phyloP scores from a whole-genome alignment of 306 rosid species.

The Potentilla sterilis region DNA sequence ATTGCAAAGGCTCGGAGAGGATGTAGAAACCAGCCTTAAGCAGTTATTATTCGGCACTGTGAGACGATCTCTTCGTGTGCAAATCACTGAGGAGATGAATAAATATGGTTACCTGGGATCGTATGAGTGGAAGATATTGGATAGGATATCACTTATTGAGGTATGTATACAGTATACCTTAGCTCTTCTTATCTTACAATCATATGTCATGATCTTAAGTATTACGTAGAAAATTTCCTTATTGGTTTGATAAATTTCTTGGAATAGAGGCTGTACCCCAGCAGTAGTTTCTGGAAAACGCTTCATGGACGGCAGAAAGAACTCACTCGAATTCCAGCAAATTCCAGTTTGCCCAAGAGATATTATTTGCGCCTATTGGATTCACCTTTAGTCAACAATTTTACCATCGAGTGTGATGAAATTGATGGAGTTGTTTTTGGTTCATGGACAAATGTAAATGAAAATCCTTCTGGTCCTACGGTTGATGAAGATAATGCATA shows the following conservation, averaged over 20 bases:
- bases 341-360: slow-evolving; percentile 47
- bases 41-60: slow-evolving; percentile 87
- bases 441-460: slow-evolving; percentile 63
- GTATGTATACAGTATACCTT: slow-evolving; percentile 37
- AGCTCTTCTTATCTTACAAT: slow-evolving; percentile 29
- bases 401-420: slow-evolving; percentile 74
- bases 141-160: slow-evolving; percentile 75
- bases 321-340: slow-evolving; percentile 40
- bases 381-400: slow-evolving; percentile 47
- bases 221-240: slow-evolving; percentile 14
- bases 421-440: slow-evolving; percentile 85
- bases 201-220: slow-evolving; percentile 23
- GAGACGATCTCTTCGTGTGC: slow-evolving; percentile 71
- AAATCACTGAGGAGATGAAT: slow-evolving; percentile 79
- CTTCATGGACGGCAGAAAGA: slow-evolving; percentile 57
- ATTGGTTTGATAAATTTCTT: slow-evolving; percentile 39
- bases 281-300: slow-evolving; percentile 91
- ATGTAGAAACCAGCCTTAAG: slow-evolving; percentile 79
- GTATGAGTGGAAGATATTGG: slow-evolving; percentile 79
- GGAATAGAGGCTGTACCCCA: slow-evolving; percentile 84
- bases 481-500: slow-evolving; percentile 54
- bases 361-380: slow-evolving; percentile 50
- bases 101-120: slow-evolving; percentile 81
- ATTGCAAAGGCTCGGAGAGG: slow-evolving; percentile 91
- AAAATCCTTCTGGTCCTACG: slow-evolving; percentile 44